phyloP scores from a whole-genome alignment of 2,329 filamentous ascomycete genomes.

The Graphiopsis chlorocephala region DNA sequence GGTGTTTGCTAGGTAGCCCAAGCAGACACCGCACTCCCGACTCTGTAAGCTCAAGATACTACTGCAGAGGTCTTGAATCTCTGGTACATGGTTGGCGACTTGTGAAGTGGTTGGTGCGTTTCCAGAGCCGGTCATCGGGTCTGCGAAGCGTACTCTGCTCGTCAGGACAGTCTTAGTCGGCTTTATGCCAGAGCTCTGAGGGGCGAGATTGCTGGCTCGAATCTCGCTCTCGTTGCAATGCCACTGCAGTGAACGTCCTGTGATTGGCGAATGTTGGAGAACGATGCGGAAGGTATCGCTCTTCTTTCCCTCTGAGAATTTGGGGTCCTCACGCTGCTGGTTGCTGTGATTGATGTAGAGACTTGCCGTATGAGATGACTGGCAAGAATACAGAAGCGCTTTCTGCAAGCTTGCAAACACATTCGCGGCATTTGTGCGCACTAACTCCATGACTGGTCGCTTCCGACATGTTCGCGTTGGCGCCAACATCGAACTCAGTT shows the following conservation, averaged over 20 bases:
- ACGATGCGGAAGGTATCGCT: neutral
- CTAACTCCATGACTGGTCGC: neutral
- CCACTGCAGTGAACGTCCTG: neutral
- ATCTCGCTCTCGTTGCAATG: neutral
- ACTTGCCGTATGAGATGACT: neutral
- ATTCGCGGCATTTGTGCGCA: neutral
- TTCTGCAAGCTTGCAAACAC: neutral
- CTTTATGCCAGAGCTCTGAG: neutral
- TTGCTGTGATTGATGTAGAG: neutral
- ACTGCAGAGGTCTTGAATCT: neutral
- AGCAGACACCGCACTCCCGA: neutral
- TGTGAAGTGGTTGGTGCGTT: neutral
- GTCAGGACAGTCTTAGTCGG: neutral
- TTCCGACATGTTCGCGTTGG: slow-evolving; percentile 14
- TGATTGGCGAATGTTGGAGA: neutral
- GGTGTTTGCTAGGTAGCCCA: neutral
- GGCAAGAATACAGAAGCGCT: neutral
- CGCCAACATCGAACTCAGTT: slow-evolving; percentile 26
- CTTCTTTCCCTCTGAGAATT: too few relatives aligned
- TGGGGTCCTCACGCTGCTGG: too few relatives aligned
- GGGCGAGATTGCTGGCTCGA: neutral
- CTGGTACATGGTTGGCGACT: neutral
- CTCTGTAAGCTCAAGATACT: neutral
- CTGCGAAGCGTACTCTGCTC: neutral
- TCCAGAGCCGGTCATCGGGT: neutral